These are phyloP conservation scores for Coccomyxa subellipsoidea DNA, from an alignment of 163 green algal species.

Conservation along the genomic window DNA sequence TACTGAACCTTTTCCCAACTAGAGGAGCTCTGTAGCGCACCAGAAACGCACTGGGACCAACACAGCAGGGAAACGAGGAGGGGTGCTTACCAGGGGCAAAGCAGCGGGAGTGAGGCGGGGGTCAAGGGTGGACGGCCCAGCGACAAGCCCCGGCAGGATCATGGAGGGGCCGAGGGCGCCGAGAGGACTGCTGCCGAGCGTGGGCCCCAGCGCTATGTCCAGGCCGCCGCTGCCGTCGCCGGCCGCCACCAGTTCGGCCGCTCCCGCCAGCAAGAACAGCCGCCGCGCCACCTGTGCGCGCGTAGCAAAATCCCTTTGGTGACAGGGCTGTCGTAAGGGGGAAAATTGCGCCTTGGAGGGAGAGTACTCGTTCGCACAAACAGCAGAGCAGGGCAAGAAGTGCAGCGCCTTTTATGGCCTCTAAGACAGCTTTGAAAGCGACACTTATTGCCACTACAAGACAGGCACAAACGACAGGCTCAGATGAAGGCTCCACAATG, in stretches of 20 bases:
- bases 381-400: too few relatives aligned
- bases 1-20: too few relatives aligned
- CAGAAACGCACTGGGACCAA: too few relatives aligned
- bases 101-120: constrained; percentile 4
- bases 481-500: too few relatives aligned
- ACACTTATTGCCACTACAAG: too few relatives aligned
- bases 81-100: constrained; percentile 19
- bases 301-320: constrained; percentile 41
- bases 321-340: not conserved
- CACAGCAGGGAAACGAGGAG: not conserved
- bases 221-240: constrained; percentile 26
- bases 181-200: constrained; percentile 17
- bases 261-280: constrained; percentile 34
- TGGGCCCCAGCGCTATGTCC: constrained; percentile 23
- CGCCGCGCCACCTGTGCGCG: constrained; percentile 46
- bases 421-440: too few relatives aligned
- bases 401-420: too few relatives aligned
- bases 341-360: too few relatives aligned
- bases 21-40: too few relatives aligned
- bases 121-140: constrained; percentile 26
- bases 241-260: constrained; percentile 27
- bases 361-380: too few relatives aligned
- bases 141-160: constrained; percentile 46
- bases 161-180: constrained; percentile 21
- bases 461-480: too few relatives aligned